Evolutionary conservation across 176 grass and related monocot species (phyloP), one percentile per base, ranked within the genome.

Genomic region (Oropetium thomaeum): DNA sequence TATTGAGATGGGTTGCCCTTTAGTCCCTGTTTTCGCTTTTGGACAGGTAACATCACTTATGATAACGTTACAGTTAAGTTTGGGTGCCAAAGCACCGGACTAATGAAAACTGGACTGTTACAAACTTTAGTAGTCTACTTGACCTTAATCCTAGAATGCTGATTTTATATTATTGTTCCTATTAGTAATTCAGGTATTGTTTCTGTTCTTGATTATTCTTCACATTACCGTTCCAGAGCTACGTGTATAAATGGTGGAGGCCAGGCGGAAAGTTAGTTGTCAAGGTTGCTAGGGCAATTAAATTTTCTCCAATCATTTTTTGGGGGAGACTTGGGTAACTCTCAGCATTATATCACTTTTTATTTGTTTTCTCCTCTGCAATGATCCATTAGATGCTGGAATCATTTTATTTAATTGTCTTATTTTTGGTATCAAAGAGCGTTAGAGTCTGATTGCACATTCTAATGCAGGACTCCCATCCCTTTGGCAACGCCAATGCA

Each of bases 241-340:
- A 79, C 45, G 79, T 88, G n/a, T 98, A 90, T 23, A 92, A 84
- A 41, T 98, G 96, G 96, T 99, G 96, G 96, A 95, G 90, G 41
- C 91, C 96, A 63, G 58, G 81, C 35, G 96, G 91, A 15, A 95
- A 92, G 77, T 73, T 92, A 67, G 90, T 99, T 70, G 79, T 95
- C 37, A 84, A 84, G 73, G 90, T 99, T 74, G 82, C 96, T 82
- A 87, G 91, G 82, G 91, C 89, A 37, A 87, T 98, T 20, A 98
- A 98, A 65, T 94, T 98, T 88, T 92, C 90, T 54, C 96, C 96
- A 62, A 82, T 94, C 41, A 70, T 98, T 48, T 98, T 93, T 63
- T 98, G 89, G 84, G 95, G 95, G 47, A 94, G 86, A 86, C 86
- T 80, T 4, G 91, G 95, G 91, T 94, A 92, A 45, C 16, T 7